Conservation (phyloP, 2,329 filamentous ascomycete species). For the Arthrinium phaeospermum region DNA sequence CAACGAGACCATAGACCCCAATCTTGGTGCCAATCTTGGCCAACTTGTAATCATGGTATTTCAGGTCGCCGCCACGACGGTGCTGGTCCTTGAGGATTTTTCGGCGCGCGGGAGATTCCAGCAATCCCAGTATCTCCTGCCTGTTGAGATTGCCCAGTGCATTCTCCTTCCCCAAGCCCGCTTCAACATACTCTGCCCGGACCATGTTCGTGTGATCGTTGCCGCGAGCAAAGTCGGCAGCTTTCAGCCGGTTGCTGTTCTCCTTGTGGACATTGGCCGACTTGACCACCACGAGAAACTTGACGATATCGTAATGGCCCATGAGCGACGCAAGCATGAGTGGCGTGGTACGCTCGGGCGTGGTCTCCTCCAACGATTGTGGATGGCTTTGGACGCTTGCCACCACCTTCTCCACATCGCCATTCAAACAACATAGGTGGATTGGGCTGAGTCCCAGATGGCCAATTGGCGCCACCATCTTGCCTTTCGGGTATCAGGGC, state of each 20-base stretch:
- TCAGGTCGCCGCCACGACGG: neutral
- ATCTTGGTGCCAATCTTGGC: neutral
- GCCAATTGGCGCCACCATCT: neutral
- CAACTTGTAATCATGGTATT: neutral
- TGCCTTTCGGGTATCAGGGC: neutral
- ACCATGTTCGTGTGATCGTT: neutral
- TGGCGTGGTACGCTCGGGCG: neutral
- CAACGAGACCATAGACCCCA: neutral
- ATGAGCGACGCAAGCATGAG: neutral
- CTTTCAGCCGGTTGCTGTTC: neutral
- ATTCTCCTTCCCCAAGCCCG: neutral
- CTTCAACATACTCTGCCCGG: neutral
- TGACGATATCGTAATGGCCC: neutral
- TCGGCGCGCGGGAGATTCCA: neutral
- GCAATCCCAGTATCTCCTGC: neutral
- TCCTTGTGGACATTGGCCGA: neutral
- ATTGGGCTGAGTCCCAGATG: neutral
- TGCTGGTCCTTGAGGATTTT: neutral
- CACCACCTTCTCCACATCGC: neutral
- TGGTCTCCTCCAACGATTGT: neutral
- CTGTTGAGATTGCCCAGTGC: neutral
- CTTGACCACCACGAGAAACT: neutral
- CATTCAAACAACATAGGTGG: neutral
- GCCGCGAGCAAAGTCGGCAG: neutral
- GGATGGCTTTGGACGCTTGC: neutral